Evolutionary conservation across 2,329 filamentous ascomycete species (phyloP), one percentile per base, ranked within the genome.

Genomic region (Pestalotiopsis sp.): DNA sequence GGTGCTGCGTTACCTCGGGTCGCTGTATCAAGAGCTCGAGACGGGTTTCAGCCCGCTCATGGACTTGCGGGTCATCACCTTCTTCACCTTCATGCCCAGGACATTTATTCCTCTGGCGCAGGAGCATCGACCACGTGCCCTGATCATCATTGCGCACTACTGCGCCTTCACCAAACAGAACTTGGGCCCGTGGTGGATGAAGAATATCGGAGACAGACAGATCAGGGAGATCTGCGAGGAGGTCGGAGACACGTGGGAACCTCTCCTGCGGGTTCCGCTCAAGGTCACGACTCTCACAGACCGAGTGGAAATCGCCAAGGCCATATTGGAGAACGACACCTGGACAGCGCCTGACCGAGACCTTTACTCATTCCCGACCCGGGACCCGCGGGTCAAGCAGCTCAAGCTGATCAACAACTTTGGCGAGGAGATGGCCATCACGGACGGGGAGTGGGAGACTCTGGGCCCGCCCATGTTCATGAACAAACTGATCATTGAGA

Each of bases 121-220:
- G 14, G 71, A 81, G 27, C 77, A 75, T 61, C 79, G 81, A 1
- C 84, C 84, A 0, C 82, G 84, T 36, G 82, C 86, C 2, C 77
- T 89, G 0, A 70, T 88, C 64, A 85, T 89, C 49, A 65, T 89
- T 12, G 86, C 85, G 1, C 80, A 89, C 71, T 87, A 87, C 69
- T 78, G 86, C 5, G 80, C 80, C 60, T 88, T 89, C 67, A 74
- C 83, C 64, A 88, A 86, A 73, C 66, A 86, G 2, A 76, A 79
- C 12, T 66, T 70, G 3, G 70, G 70, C 1, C 71, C 84, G 3
- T 89, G 87, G 87, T 89, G 87, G 87, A 76, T 86, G 66, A 68
- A 72, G 2, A 83, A 81, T 25, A 81, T 89, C 23, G 80, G 80
- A 2, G 77, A 85, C 52, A 81, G 80, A 17, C 82, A 86, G 69